Conservation (phyloP, 2,329 filamentous ascomycete species). For the Apiospora arundinis region DNA sequence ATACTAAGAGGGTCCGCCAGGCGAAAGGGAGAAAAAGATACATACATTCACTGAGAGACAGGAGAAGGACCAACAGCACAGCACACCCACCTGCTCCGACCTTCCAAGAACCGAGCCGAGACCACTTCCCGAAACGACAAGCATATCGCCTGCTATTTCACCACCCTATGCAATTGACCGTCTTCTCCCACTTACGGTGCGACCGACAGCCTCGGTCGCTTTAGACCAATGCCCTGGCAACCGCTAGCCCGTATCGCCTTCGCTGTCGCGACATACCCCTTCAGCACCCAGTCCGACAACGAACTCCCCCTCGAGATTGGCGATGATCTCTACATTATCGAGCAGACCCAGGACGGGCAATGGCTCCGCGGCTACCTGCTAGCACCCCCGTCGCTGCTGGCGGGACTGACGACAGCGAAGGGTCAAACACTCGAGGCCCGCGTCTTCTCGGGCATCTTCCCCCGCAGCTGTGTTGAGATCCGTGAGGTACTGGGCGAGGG, state of each 20-base stretch:
- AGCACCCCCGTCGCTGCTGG: conserved; percentile 89
- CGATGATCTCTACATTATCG: conserved; percentile 98
- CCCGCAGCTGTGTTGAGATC: conserved; percentile 91
- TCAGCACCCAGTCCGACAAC: conserved; percentile 82
- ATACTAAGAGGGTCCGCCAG: neutral
- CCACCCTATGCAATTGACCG: conserved; percentile 21
- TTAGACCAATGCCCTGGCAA: conserved; percentile 86
- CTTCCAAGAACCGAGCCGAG: neutral
- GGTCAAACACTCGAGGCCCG: conserved; percentile 93
- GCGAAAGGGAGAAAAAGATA: neutral
- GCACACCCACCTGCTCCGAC: conserved; percentile 1
- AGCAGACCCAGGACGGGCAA: conserved; percentile 88
- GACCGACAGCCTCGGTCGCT: conserved; percentile 18
- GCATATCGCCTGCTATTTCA: conserved; percentile 3
- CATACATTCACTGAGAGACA: neutral
- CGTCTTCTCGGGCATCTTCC: conserved; percentile 98
- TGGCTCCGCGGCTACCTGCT: conserved; percentile 97
- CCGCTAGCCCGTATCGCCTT: conserved; percentile 97
- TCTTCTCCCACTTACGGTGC: conserved; percentile 20
- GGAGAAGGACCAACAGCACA: neutral
- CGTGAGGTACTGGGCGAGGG: conserved; percentile 86
- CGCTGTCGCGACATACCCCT: conserved; percentile 94
- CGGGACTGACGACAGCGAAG: conserved; percentile 87
- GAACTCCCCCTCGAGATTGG: conserved; percentile 97
- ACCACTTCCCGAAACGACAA: neutral